Conservation (phyloP, 331 rosid genomes). For the Acacia concinna region DNA sequence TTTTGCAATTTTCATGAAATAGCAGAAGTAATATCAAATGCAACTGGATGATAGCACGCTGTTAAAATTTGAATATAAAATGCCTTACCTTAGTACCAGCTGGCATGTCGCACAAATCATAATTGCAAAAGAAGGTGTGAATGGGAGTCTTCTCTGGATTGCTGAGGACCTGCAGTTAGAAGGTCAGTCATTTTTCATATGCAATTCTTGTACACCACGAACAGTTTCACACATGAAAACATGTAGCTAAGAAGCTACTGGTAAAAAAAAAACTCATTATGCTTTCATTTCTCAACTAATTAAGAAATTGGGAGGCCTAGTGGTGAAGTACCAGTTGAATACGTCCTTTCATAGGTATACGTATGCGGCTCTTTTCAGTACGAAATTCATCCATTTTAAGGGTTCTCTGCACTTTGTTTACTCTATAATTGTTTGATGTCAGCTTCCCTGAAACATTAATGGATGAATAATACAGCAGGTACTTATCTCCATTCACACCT, state of each 20-base stretch:
- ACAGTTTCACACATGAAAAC: constrained; percentile 3
- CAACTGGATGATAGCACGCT: constrained; percentile 1
- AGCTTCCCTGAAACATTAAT: constrained; percentile 56
- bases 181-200: constrained; percentile 15
- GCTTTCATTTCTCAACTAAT: background rate
- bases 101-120: constrained; percentile 96
- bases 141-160: constrained; percentile 96
- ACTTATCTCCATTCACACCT: constrained; percentile 85
- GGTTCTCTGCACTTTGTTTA: constrained; percentile 62
- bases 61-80: constrained; percentile 22
- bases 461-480: constrained; percentile 74
- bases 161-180: constrained; percentile 80
- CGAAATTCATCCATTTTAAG: constrained; percentile 59
- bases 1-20: constrained; percentile 6
- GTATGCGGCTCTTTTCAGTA: constrained; percentile 60
- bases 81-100: constrained; percentile 83
- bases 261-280: constrained; percentile 12
- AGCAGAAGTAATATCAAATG: background rate
- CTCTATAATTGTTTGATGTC: constrained; percentile 54
- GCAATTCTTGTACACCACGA: constrained; percentile 10
- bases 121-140: constrained; percentile 90
- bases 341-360: constrained; percentile 84
- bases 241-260: constrained; percentile 17
- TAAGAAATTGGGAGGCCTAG: constrained; percentile 16
- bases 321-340: constrained; percentile 69